phyloP scores from a whole-genome alignment of 2,329 filamentous ascomycete genomes.

The Penicillium thymicola region DNA sequence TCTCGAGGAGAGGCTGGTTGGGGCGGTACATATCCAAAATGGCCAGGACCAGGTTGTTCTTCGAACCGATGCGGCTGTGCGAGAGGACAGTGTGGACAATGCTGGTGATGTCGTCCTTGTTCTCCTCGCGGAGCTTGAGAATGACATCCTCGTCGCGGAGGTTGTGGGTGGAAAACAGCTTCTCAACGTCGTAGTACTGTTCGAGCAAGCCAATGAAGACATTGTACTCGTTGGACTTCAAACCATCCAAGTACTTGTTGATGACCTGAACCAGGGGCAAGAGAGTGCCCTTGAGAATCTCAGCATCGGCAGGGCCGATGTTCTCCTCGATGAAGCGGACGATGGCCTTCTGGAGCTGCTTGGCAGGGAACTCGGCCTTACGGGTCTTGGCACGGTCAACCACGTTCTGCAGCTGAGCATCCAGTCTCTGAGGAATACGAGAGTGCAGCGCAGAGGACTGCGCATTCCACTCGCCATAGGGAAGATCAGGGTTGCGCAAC shows the following conservation, averaged over 20 bases:
- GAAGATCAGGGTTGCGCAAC: conserved; percentile 81
- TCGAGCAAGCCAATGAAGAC: conserved; percentile 78
- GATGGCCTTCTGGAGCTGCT: conserved; percentile 78
- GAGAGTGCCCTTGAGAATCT: conserved; percentile 69
- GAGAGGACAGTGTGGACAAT: conserved; percentile 89
- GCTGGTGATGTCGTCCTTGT: conserved; percentile 85
- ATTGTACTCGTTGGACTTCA: conserved; percentile 84
- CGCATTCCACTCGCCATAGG: conserved; percentile 93
- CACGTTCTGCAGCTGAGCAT: conserved; percentile 74
- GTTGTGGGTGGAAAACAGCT: conserved; percentile 79
- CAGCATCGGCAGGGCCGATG: conserved; percentile 68
- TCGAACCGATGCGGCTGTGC: conserved; percentile 85
- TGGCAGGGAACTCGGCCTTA: conserved; percentile 85
- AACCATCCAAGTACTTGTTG: conserved; percentile 75
- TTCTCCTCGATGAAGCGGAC: conserved; percentile 87
- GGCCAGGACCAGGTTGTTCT: conserved; percentile 89
- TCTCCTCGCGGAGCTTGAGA: conserved; percentile 87
- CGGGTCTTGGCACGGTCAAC: conserved; percentile 79
- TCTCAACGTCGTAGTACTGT: conserved; percentile 79
- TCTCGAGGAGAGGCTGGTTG: conserved; percentile 86
- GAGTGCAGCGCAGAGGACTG: conserved; percentile 96
- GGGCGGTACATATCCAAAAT: conserved; percentile 93
- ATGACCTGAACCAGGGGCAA: conserved; percentile 75
- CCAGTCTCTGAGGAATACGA: conserved; percentile 93
- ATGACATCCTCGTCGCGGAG: conserved; percentile 91